Evolutionary conservation across 305 asterid genomes (phyloP), one percentile per base, ranked within the genome.

Genomic region (Rubia peregrina): DNA sequence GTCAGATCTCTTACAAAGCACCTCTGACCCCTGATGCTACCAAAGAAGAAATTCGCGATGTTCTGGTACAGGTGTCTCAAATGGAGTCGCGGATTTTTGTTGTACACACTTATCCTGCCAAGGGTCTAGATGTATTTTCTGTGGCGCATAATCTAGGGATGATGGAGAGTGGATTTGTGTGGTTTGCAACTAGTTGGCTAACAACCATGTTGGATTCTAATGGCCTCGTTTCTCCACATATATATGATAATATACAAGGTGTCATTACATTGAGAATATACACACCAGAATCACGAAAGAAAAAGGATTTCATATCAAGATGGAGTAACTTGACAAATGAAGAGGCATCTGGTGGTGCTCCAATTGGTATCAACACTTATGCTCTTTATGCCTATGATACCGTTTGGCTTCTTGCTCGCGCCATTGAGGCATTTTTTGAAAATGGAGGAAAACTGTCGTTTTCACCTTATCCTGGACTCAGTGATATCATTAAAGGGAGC

Each of bases 131-230:
- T 11, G 59, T 86, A 55, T 71, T 88, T 67, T 30, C 77, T 9
- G 73, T 59, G 44, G 92, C 95, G 36, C 71, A 75, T 10, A 36
- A 79, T 73, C 73, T 89, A 36, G 83, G 82, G 68, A 87, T 89
- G 95, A 78, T 80, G 83, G 83, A 76, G 3, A 71, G 61, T 14
- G 92, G 92, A 24, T 89, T 79, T 42, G 95, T 82, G 10, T 89
- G 92, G 92, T 80, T 89, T 46, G 73, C 95, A 5, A 86, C 90
- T 9, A 53, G 66, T 73, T 89, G 92, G 92, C 92, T 89, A 44
- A 76, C 92, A 1, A 75, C 90, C 70, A 64, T 81, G 13, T 65
- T 89, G 74, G 95, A 89, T 55, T 60, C 82, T 13, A 59, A 61
- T 9, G 22, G 60, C 22, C 75, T 78, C 12, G 55, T 70, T 69